Conservation (phyloP, 1,284 basidiomycete species). For the Mixia osmundae region DNA sequence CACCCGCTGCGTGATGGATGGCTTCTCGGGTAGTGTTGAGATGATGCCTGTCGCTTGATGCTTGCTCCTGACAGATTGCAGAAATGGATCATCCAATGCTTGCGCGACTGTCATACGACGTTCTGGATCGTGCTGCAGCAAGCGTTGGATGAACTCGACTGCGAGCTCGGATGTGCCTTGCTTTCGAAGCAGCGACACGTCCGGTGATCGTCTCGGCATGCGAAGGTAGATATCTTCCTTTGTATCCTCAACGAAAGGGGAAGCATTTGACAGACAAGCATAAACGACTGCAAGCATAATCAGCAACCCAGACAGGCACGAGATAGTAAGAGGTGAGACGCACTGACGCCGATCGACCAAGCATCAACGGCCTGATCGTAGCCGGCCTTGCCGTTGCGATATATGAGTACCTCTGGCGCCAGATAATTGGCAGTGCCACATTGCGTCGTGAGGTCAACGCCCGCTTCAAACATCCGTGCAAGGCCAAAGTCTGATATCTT, state of each 20-base stretch:
- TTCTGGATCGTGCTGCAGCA: background rate
- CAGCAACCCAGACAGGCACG: no score
- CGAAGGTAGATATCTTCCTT: background rate
- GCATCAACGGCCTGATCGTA: conserved; percentile 1
- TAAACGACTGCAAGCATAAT: no score
- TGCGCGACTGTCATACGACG: background rate
- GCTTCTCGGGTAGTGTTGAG: no score
- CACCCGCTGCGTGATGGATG: no score
- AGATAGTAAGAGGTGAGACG: no score
- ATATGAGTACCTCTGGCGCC: conserved; percentile 1
- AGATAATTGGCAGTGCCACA: conserved; percentile 66
- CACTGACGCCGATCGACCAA: conserved; percentile 2
- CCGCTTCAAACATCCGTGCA: conserved; percentile 53
- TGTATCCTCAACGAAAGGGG: conserved; percentile 1
- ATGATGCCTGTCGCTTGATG: no score
- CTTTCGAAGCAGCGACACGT: background rate
- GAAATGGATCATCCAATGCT: conserved; percentile 1
- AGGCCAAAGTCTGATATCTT: conserved; percentile 85
- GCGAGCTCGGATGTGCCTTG: background rate
- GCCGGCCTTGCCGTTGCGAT: background rate
- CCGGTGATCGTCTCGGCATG: background rate
- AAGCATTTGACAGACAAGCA: conserved; percentile 1
- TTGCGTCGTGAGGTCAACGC: conserved; percentile 2
- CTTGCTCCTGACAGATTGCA: conserved; percentile 1
- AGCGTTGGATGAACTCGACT: background rate